Evolutionary conservation across 164 flowering plant species (phyloP).

Genomic region (Santalum album): DNA sequence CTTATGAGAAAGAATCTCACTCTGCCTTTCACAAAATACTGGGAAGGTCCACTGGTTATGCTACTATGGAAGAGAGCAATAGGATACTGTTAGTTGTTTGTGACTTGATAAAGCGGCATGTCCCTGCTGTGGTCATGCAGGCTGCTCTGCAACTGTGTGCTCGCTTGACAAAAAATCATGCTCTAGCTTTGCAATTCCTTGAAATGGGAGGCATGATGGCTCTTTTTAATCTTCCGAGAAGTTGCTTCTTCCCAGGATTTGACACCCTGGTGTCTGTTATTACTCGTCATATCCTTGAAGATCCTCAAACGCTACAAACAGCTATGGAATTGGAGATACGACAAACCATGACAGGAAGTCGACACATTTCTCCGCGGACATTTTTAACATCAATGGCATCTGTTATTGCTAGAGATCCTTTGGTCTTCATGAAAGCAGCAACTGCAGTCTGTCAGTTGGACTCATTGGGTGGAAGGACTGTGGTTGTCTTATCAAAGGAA

Average conservation of each 20-base stretch:
- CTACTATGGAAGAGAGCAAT: constrained; percentile 64
- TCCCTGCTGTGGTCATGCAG: constrained; percentile 76
- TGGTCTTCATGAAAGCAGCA: constrained; percentile 76
- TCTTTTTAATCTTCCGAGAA: constrained; percentile 69
- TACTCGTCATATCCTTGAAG: constrained; percentile 83
- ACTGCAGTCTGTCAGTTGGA: constrained; percentile 80
- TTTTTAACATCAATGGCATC: constrained; percentile 87
- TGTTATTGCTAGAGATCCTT: constrained; percentile 85
- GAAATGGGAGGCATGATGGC: constrained; percentile 74
- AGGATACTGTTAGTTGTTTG: constrained; percentile 48
- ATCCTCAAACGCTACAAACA: constrained; percentile 89
- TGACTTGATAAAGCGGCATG: constrained; percentile 66
- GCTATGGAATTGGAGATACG: constrained; percentile 95
- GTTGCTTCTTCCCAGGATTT: constrained; percentile 79
- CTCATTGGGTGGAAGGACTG: constrained; percentile 63
- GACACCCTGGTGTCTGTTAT: constrained; percentile 79
- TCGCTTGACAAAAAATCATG: constrained; percentile 74
- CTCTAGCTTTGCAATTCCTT: constrained; percentile 69
- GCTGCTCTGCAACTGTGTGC: constrained; percentile 88
- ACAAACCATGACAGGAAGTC: constrained; percentile 54
- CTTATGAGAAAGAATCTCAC: constrained; percentile 31
- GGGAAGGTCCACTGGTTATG: constrained; percentile 75
- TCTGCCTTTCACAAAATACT: constrained; percentile 49
- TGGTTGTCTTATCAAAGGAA: constrained; percentile 60
- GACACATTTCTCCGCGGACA: constrained; percentile 44